These are phyloP conservation scores for Scheffersomyces titani DNA, from an alignment of 1,139 yeast genomes.

Conservation along the genomic window DNA sequence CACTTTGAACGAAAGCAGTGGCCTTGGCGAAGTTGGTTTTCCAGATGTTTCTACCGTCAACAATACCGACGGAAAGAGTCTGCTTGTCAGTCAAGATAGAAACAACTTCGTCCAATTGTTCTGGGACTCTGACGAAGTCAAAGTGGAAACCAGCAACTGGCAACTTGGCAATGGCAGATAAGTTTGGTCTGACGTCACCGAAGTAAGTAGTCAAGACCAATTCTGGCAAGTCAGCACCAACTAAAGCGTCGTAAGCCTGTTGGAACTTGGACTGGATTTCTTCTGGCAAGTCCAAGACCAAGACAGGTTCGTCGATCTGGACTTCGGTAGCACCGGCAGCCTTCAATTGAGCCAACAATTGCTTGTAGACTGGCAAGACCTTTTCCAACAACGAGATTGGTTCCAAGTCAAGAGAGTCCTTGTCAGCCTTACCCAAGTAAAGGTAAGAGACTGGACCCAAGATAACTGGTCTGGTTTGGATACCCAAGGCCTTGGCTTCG, in stretches of 20 bases:
- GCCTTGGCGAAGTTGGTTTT: conserved; percentile 93
- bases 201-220: conserved; percentile 87
- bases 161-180: conserved; percentile 80
- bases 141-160: conserved; percentile 97
- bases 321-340: conserved; percentile 94
- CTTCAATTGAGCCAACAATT: conserved; percentile 81
- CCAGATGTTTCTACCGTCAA: conserved; percentile 99
- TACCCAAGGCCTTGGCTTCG: conserved; percentile 96
- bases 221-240: conserved; percentile 70
- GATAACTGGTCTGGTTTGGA: conserved; percentile 95
- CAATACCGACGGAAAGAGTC: conserved; percentile 91
- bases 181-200: conserved; percentile 98
- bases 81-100: conserved; percentile 65
- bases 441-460: conserved; percentile 97
- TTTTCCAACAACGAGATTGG: conserved; percentile 88
- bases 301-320: conserved; percentile 96
- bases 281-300: conserved; percentile 91
- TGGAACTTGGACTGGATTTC: conserved; percentile 82
- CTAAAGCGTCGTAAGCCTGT: conserved; percentile 77
- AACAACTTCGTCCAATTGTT: conserved; percentile 85
- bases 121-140: conserved; percentile 95
- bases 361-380: conserved; percentile 89
- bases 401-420: conserved; percentile 92
- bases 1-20: conserved; percentile 75
- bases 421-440: conserved; percentile 96